phyloP scores from a whole-genome alignment of 495 filamentous ascomycete genomes.

The Penicillium tannophilum region DNA sequence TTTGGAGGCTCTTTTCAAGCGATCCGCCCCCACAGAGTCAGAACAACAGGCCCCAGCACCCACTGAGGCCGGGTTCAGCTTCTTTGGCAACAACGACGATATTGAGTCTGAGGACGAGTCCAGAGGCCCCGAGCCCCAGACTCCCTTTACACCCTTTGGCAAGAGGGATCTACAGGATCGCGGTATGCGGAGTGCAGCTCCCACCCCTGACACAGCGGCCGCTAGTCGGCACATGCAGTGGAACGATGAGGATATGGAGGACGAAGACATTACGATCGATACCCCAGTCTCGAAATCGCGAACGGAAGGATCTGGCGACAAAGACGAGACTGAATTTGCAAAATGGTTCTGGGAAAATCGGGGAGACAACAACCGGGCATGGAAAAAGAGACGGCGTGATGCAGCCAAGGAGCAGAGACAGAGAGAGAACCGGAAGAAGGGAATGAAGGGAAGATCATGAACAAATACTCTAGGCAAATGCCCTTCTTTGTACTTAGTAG shows the following conservation, averaged over 20 bases:
- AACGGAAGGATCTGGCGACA: conserved; percentile 14
- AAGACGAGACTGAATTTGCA: conserved; percentile 69
- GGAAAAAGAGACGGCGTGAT: conserved; percentile 83
- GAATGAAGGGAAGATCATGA: conserved; percentile 48
- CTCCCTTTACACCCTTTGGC: conserved; percentile 82
- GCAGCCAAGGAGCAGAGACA: conserved; percentile 84
- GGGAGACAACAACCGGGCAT: conserved; percentile 85
- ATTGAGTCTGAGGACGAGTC: conserved; percentile 49
- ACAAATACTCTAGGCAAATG: not conserved
- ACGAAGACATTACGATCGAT: conserved; percentile 31
- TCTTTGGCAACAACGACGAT: conserved; percentile 59
- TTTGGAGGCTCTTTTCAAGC: conserved; percentile 87
- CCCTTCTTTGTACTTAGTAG: not conserved
- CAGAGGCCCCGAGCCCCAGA: conserved; percentile 61
- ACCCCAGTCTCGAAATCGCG: conserved; percentile 39
- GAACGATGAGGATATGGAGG: conserved; percentile 35
- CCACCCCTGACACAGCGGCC: conserved; percentile 91
- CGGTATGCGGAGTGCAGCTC: conserved; percentile 78
- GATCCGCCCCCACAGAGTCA: conserved; percentile 46
- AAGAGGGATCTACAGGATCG: conserved; percentile 74
- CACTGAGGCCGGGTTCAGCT: conserved; percentile 58
- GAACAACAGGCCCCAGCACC: conserved; percentile 42
- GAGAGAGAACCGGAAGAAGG: conserved; percentile 73
- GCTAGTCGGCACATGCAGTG: conserved; percentile 46
- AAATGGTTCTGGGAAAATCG: conserved; percentile 93